Evolutionary conservation across 257 asterid species (phyloP).

Genomic region (Prunella vulgaris): DNA sequence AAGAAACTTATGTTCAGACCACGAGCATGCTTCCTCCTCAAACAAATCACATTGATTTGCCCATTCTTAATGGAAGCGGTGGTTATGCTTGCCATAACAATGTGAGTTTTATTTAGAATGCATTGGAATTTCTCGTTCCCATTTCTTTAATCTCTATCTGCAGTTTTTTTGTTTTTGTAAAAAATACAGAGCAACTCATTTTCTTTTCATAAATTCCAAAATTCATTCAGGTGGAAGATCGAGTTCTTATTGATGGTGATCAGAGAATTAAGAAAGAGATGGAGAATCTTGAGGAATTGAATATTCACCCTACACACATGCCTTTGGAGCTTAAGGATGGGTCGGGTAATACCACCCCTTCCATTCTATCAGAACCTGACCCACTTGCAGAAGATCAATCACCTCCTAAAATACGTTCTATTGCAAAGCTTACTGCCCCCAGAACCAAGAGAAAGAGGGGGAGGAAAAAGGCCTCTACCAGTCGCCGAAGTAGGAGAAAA

Average conservation of each 20-base stretch:
- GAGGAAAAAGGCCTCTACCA: constrained; percentile 39
- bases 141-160: no score
- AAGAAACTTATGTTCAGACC: constrained; percentile 42
- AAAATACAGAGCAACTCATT: background rate
- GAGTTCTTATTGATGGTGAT: constrained; percentile 43
- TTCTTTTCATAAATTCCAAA: background rate
- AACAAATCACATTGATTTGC: constrained; percentile 31
- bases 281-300: constrained; percentile 38
- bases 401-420: constrained; percentile 42
- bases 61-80: constrained; percentile 22
- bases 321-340: constrained; percentile 27
- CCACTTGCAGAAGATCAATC: constrained; percentile 39
- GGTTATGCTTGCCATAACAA: constrained; percentile 16
- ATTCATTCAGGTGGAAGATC: constrained; percentile 54
- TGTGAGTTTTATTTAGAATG: constrained; percentile 26
- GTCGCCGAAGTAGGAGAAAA: constrained; percentile 34
- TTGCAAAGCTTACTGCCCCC: constrained; percentile 48
- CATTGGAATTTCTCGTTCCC: background rate
- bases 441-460: constrained; percentile 50
- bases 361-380: constrained; percentile 32
- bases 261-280: constrained; percentile 49
- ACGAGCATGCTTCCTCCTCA: constrained; percentile 33
- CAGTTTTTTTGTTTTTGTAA: background rate
- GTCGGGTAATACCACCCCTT: constrained; percentile 23
- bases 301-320: constrained; percentile 34